Conservation (phyloP, 106 monocot species). For the Vanilla planifolia region DNA sequence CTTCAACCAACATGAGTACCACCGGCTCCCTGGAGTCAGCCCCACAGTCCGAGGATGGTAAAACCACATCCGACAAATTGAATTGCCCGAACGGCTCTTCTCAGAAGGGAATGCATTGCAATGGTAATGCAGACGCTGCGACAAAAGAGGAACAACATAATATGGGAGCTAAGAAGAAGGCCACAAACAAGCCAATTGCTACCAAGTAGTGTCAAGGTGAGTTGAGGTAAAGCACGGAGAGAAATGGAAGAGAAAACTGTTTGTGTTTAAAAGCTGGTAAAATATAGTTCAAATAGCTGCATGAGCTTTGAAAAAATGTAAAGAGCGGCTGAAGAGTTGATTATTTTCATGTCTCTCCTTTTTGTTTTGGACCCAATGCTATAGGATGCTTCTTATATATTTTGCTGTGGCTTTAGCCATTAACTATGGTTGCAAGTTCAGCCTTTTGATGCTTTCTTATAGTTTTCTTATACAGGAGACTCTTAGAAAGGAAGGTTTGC, state of each 20-base stretch:
- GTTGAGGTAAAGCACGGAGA: not conserved
- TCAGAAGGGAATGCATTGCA: not conserved
- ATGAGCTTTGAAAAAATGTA: slow-evolving; percentile 7
- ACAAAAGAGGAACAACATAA: not conserved
- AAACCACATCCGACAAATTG: not conserved
- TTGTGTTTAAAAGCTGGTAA: slow-evolving; percentile 6
- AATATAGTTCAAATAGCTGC: slow-evolving; percentile 6
- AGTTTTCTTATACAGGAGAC: too few species aligned
- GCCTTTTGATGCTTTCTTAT: too few species aligned
- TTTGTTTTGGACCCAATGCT: too few species aligned
- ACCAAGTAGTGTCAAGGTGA: not conserved
- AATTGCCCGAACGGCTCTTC: not conserved
- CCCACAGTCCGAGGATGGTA: not conserved
- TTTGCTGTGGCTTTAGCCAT: too few species aligned
- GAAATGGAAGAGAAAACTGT: not conserved
- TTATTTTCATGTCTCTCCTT: not conserved
- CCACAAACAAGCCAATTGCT: not conserved
- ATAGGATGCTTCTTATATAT: too few species aligned
- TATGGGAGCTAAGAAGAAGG: not conserved
- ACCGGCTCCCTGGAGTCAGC: not conserved
- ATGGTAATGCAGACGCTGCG: not conserved
- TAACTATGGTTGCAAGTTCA: too few species aligned
- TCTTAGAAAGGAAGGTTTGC: too few species aligned
- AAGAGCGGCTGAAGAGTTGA: slow-evolving; percentile 4
- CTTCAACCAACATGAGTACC: not conserved